Conservation (phyloP, 441 rosid species). For the Gossypium lobatum region DNA sequence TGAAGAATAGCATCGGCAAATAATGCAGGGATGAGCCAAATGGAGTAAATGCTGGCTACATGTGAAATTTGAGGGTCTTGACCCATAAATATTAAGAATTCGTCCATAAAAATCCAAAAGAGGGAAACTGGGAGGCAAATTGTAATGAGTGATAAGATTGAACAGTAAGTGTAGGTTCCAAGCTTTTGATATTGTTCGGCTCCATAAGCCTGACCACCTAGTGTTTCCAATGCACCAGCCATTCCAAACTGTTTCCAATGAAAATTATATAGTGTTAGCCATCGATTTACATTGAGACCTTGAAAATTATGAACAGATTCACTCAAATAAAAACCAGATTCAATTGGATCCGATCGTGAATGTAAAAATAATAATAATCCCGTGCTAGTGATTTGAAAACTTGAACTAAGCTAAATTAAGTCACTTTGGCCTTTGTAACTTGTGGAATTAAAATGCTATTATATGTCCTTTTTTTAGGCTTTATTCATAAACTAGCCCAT, state of each 20-base stretch:
- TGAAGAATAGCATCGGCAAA: conserved; percentile 26
- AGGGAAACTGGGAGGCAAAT: conserved; percentile 23
- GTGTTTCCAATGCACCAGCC: conserved; percentile 34
- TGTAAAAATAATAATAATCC: too few species aligned
- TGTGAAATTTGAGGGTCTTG: conserved; percentile 30
- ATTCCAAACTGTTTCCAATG: conserved; percentile 19
- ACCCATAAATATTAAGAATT: conserved; percentile 25
- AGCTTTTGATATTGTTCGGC: conserved; percentile 31
- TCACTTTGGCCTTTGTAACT: too few species aligned
- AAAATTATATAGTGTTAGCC: neutral
- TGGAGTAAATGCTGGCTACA: conserved; percentile 17
- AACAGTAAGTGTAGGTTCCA: conserved; percentile 24
- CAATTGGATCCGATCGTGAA: too few species aligned
- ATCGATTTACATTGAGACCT: neutral
- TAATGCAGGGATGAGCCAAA: conserved; percentile 30
- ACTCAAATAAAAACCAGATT: too few species aligned
- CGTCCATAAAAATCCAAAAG: conserved; percentile 31
- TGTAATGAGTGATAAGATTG: conserved; percentile 20
- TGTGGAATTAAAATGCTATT: too few species aligned
- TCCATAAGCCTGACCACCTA: conserved; percentile 37
- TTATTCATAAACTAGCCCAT: too few species aligned
- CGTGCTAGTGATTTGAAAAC: too few species aligned
- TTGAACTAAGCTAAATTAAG: too few species aligned
- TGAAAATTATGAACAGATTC: neutral
- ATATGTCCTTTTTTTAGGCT: too few species aligned